Percentiles rank a stretch among this genome's conserved stretches.
Evolutionary conservation across 1,284 basidiomycete genomes (phyloP).

Genomic region (Trichosporon faecale): DNA sequence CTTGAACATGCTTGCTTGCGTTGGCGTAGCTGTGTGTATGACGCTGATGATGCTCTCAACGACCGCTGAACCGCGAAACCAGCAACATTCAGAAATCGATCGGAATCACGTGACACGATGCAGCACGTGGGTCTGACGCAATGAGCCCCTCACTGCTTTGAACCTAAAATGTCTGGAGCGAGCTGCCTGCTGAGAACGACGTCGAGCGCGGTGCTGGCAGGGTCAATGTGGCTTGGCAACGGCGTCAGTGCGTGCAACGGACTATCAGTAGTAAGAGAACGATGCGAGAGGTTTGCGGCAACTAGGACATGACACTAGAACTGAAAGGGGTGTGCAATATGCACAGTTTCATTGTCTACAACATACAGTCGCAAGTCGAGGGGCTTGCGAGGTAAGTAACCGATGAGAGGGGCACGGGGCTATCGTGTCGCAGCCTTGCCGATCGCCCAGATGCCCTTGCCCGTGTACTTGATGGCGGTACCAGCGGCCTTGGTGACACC

Average conservation of each 20-base stretch:
- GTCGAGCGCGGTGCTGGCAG: no score
- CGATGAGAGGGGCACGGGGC: background rate
- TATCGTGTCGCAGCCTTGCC: slow-evolving; percentile 24
- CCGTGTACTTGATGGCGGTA: slow-evolving; percentile 26
- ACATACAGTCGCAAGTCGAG: background rate
- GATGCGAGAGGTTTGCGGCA: background rate
- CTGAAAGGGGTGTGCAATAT: background rate
- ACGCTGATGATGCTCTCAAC: background rate
- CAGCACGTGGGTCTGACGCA: slow-evolving; percentile 8
- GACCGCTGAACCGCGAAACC: background rate
- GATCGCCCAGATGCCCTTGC: slow-evolving; percentile 29
- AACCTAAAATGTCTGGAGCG: background rate
- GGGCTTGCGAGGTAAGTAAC: background rate
- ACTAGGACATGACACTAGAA: background rate
- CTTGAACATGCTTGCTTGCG: slow-evolving; percentile 35
- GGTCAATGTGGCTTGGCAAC: background rate
- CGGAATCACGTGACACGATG: background rate
- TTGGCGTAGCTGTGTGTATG: background rate
- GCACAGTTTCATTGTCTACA: background rate
- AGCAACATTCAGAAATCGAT: slow-evolving; percentile 9
- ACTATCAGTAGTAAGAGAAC: background rate
- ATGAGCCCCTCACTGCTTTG: background rate
- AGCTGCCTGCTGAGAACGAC: background rate
- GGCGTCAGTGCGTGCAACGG: background rate
- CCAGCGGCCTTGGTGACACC: slow-evolving; percentile 25